A percentile compares a stretch with the other conserved stretches of the same genome.
Conservation (phyloP, 2,329 filamentous ascomycete species). For the Ascochyta lentis region DNA sequence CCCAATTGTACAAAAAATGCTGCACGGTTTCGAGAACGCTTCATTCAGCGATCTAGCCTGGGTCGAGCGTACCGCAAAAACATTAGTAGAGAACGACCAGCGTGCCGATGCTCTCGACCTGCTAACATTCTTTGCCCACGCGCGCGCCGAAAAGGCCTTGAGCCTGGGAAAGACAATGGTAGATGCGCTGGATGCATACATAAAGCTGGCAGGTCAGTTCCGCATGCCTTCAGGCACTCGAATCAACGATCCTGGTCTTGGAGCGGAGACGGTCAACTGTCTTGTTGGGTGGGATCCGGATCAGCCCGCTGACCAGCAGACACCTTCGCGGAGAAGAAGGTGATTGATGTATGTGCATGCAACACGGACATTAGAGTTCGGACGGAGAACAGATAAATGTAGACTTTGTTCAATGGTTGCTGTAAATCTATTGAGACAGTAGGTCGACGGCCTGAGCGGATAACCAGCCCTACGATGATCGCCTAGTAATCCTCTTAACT, state of each 20-base stretch:
- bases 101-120: constrained; percentile 25
- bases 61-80: constrained; percentile 31
- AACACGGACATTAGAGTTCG: too few species aligned
- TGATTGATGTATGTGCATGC: not conserved
- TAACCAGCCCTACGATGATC: too few species aligned
- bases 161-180: constrained; percentile 34
- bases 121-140: constrained; percentile 36
- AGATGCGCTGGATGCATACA: constrained; percentile 32
- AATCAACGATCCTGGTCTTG: constrained; percentile 38
- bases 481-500: too few species aligned
- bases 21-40: constrained; percentile 36
- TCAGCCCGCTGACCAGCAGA: constrained; percentile 24
- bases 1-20: constrained; percentile 34
- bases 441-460: too few species aligned
- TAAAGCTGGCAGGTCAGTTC: constrained; percentile 34
- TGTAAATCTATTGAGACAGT: too few species aligned
- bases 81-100: constrained; percentile 25
- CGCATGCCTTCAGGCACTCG: constrained; percentile 24
- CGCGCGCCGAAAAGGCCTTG: constrained; percentile 36
- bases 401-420: too few species aligned
- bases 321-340: not conserved
- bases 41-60: constrained; percentile 33
- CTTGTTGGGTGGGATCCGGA: constrained; percentile 39
- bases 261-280: constrained; percentile 40
- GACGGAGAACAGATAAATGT: too few species aligned